Percentiles rank a stretch among this genome's conserved stretches.
Evolutionary conservation across 2,329 filamentous ascomycete genomes (phyloP).

Genomic region (Fusarium sp.): DNA sequence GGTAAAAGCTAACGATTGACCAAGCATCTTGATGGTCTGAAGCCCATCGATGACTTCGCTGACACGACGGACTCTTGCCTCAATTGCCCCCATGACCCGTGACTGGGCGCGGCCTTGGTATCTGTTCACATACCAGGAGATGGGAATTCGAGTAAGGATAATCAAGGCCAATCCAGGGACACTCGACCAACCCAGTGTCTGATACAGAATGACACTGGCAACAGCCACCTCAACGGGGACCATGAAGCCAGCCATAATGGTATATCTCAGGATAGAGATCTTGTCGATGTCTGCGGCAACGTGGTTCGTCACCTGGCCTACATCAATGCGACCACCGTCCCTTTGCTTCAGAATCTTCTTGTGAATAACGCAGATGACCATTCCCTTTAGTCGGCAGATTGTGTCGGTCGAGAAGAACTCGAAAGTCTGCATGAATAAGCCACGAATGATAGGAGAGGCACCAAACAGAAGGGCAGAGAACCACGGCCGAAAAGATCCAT

Average conservation of each 20-base stretch:
- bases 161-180: neutral
- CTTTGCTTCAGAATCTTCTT: neutral
- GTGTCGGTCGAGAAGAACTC: neutral
- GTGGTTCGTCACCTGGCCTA: neutral
- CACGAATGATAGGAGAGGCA: neutral
- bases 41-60: neutral
- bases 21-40: neutral
- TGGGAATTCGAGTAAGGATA: neutral
- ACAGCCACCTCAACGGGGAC: neutral
- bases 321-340: neutral
- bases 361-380: neutral
- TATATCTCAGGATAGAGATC: neutral
- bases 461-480: neutral
- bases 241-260: neutral
- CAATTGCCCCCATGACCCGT: neutral
- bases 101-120: neutral
- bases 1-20: neutral
- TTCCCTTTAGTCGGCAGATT: neutral
- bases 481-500: neutral
- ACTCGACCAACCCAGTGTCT: neutral
- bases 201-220: neutral
- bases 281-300: neutral
- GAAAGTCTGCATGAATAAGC: neutral
- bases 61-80: neutral
- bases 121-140: neutral